Base-by-base conservation (phyloP, 2,329 filamentous ascomycete species). In the Tolypocladium paradoxum region DNA sequence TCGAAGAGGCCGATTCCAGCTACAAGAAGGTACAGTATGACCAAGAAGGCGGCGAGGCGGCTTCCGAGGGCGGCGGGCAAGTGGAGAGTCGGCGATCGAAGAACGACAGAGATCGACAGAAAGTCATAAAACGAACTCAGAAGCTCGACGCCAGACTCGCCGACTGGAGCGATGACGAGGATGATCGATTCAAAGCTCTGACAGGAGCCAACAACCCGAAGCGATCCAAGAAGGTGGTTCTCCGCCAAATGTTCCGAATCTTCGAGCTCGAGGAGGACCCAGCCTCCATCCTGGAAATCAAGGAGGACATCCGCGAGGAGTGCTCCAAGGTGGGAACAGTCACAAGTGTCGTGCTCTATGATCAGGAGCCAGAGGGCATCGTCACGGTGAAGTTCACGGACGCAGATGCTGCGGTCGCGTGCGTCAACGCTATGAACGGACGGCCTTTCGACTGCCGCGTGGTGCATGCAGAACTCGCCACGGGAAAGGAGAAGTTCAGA, bases 241-340 rank as follows among this genome's bases (percentile, higher is more conserved):
- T 99, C 58, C 89, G 89, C 65, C 84, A 95, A 71, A 95, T 96
- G 86, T 99, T 99, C 70, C 95, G 90, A 1, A 76, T 92, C 43
- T 67, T 85, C 56, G 89, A 96, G 71, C 76, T 97, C 29, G 84
- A 90, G 60, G 88, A 95, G 64, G 91, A 97, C 62, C 83, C 88
- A 2, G 83, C 84, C 0, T 88, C 87, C 1, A 79, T 95, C 55
- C 75, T 95, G 37, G 92, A 97, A 57, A 95, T 97, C 72, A 95
- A 95, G 66, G 87, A 96, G 67, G 93, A 99, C 65, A 88, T 97
- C 53, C 82, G 88, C 47, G 89, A 96, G 50, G 91, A 96, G 70
- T 95, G 90, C 67, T 78, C 82, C 54, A 95, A 95, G 70, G 75
- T 93, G 16, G 93, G 93, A 3, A 78, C 85, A 27, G 89, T 97